Conservation (phyloP, 352 stramenopile genomes). For the Pythium pyrilobum region DNA sequence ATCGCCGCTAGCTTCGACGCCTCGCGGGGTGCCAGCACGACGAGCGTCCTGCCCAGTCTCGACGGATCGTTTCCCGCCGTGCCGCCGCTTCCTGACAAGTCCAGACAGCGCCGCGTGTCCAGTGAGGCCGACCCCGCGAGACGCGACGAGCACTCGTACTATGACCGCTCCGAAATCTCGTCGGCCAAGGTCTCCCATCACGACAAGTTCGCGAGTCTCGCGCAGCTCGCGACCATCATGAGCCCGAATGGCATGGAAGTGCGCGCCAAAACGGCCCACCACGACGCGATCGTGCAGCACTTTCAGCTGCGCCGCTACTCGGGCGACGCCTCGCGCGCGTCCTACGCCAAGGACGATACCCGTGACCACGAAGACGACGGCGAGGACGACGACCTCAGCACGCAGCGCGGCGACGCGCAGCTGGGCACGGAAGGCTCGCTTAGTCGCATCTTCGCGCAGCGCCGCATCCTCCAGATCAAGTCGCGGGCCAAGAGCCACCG, state of each 20-base stretch:
- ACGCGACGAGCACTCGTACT: background rate
- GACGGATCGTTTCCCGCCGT: background rate
- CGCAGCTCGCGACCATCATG: slow-evolving; percentile 6
- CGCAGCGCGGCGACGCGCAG: background rate
- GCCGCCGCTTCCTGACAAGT: too few relatives aligned
- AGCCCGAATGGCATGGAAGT: slow-evolving; percentile 6
- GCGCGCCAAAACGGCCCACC: slow-evolving; percentile 10
- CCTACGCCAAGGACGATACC: slow-evolving; percentile 1
- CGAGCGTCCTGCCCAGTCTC: too few relatives aligned
- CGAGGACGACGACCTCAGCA: background rate
- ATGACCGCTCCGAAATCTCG: slow-evolving; percentile 12
- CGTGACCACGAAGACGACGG: background rate
- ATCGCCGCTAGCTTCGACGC: too few relatives aligned
- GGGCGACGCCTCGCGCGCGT: slow-evolving; percentile 2
- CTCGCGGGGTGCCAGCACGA: too few relatives aligned
- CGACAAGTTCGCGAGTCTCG: slow-evolving; percentile 11
- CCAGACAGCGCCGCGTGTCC: slow-evolving; percentile 3
- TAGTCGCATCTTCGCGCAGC: slow-evolving; percentile 3
- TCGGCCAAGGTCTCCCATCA: slow-evolving; percentile 4
- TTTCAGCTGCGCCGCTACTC: slow-evolving; percentile 19
- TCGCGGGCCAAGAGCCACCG: background rate
- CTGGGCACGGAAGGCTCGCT: slow-evolving; percentile 5
- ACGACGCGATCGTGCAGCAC: slow-evolving; percentile 20
- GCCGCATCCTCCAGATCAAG: slow-evolving; percentile 1
- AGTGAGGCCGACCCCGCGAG: slow-evolving; percentile 3